Conservation (phyloP, 2,329 filamentous ascomycete species). For the Curvularia verruculosa region DNA sequence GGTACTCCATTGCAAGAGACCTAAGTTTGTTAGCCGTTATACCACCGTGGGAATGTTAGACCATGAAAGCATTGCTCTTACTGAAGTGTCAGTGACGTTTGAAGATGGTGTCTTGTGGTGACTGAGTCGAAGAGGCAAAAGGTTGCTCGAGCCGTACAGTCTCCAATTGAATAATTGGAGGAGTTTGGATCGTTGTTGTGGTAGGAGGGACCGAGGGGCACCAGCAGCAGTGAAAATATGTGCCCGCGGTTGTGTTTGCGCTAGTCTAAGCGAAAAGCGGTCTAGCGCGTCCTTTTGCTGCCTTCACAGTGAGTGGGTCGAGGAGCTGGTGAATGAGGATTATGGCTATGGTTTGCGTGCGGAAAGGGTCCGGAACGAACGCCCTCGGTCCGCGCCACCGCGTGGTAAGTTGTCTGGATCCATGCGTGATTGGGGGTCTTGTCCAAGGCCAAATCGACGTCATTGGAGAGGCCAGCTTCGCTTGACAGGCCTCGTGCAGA, state of each 20-base stretch:
- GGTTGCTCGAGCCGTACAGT: constrained; percentile 14
- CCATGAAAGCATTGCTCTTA: constrained; percentile 22
- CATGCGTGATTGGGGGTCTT: constrained; percentile 10
- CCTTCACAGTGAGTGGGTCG: constrained; percentile 14
- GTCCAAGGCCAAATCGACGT: constrained; percentile 6
- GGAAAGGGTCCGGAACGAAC: not conserved
- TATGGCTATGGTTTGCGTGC: constrained; percentile 1
- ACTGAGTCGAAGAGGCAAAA: constrained; percentile 15
- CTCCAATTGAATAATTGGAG: constrained; percentile 25
- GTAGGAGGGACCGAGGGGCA: constrained; percentile 22
- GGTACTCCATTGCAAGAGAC: constrained; percentile 46
- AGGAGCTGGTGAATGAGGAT: constrained; percentile 10
- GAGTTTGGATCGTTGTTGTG: constrained; percentile 19
- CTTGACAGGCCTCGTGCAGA: constrained; percentile 19
- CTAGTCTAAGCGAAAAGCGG: constrained; percentile 21
- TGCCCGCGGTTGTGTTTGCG: constrained; percentile 20
- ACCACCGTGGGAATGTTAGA: constrained; percentile 7
- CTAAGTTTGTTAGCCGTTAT: constrained; percentile 31
- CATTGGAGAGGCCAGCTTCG: constrained; percentile 16
- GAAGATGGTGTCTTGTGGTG: constrained; percentile 19
- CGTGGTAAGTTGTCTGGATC: constrained; percentile 4
- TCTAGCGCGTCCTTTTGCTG: constrained; percentile 16
- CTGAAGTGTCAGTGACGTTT: constrained; percentile 34
- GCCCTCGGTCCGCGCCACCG: constrained; percentile 1
- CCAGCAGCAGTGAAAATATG: constrained; percentile 20